Evolutionary conservation across 2,329 filamentous ascomycete genomes (phyloP), one percentile per base, ranked within the genome.

Genomic region (Metarhizium guizhouense): DNA sequence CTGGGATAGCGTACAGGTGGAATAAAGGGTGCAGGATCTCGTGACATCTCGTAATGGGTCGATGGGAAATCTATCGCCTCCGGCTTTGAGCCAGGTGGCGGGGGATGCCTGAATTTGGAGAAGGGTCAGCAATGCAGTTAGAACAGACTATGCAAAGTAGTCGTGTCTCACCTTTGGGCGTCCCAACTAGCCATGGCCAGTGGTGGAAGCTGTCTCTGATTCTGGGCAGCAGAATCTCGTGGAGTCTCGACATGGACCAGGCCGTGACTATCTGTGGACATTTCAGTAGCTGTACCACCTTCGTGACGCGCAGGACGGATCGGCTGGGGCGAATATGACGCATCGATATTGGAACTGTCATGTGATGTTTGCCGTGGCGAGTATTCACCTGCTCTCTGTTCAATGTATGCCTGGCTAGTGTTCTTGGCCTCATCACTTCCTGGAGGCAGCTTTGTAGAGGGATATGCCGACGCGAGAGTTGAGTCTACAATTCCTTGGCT

Each of bases 51-150:
- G 71, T 97, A 97, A 55, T 84, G 84, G 56, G 84, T 82, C 50
- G 79, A 79, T 16, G 91, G 90, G 65, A 97, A 88, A 68, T 95
- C 90, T 59, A 83, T 76, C 6, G 91, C 93, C 76, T 97, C 94
- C 8, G 92, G 92, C 66, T 78, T 87, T 5, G 91, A 90, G 65
- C 88, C 72, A 47, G 70, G 55, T 11, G 84, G 83, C 56, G 84
- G 84, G 48, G 84, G 72, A 63, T 85, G 81, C 67, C 85, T 88
- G 34, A 16, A 34, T 42, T 56, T 65, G 40, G 18, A 29, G 8
- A 7, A 38, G 50, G 29, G 47, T 63, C 53, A 58, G 51, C 29
- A 54, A 47, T 29, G 36, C 51, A 36, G 14, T 20, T 7, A n/a
- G 7, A 45, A 10, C 14, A 18, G 34, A 52, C 18, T n/a, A 2